Percentiles rank a stretch among this genome's conserved stretches.
These are phyloP conservation scores for Fusarium subglutinans DNA, from an alignment of 2,329 filamentous ascomycete species.

Conservation along the genomic window DNA sequence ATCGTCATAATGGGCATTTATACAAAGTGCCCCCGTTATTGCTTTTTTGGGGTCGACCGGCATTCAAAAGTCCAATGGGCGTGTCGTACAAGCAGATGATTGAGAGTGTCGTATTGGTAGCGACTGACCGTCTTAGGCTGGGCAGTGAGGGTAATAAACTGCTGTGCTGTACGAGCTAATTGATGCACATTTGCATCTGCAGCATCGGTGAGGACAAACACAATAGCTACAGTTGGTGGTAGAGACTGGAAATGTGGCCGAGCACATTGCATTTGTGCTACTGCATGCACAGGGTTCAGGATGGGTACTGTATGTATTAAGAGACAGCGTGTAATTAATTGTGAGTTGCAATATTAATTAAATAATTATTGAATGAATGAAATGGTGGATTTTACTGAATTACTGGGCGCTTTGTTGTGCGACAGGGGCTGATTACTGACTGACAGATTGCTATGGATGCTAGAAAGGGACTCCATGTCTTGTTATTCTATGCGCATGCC, in stretches of 20 bases:
- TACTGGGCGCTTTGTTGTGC: slow-evolving; percentile 27
- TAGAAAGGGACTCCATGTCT: slow-evolving; percentile 15
- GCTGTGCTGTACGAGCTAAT: slow-evolving; percentile 13
- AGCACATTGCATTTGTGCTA: slow-evolving; percentile 27
- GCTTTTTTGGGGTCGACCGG: slow-evolving; percentile 23
- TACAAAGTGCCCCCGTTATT: slow-evolving; percentile 21
- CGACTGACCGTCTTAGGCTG: not conserved
- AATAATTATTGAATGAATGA: slow-evolving; percentile 6
- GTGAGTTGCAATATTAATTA: slow-evolving; percentile 32
- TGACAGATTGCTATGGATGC: not conserved
- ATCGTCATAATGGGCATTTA: slow-evolving; percentile 31
- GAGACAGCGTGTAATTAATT: slow-evolving; percentile 14
- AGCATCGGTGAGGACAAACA: slow-evolving; percentile 22
- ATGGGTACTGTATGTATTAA: not conserved
- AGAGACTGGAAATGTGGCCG: slow-evolving; percentile 27
- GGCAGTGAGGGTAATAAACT: not conserved
- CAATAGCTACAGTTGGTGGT: not conserved
- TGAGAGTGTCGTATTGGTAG: slow-evolving; percentile 22
- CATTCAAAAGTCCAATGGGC: slow-evolving; percentile 28
- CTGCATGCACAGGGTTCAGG: slow-evolving; percentile 19
- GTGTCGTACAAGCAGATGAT: slow-evolving; percentile 11
- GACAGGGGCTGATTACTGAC: slow-evolving; percentile 23
- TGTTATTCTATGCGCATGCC: slow-evolving; percentile 10
- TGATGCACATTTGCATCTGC: slow-evolving; percentile 18
- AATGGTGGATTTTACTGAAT: slow-evolving; percentile 30